These are phyloP conservation scores for Leccinum variicolor DNA, from an alignment of 768 basidiomycete genomes.

Conservation along the genomic window DNA sequence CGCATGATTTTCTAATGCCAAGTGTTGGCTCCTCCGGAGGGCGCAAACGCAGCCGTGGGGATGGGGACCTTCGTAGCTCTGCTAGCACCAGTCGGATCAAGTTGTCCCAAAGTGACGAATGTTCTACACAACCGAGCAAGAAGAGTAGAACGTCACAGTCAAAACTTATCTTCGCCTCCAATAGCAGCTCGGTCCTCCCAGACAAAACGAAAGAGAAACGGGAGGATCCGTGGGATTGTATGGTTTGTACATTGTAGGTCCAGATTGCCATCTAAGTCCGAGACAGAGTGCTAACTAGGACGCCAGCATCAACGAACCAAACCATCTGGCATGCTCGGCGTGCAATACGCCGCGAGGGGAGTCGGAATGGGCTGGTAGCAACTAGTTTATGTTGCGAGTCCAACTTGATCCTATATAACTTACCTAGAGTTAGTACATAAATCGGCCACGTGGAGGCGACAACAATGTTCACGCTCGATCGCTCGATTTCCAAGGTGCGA, in stretches of 20 bases:
- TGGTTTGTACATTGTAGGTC: conserved; percentile 63
- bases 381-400: background rate
- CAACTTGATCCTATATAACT: no score
- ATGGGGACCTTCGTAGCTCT: background rate
- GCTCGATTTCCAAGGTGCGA: background rate
- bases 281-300: conserved; percentile 2
- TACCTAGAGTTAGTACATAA: no score
- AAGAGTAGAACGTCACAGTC: conserved; percentile 18
- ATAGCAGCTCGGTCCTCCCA: background rate
- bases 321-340: conserved; percentile 58
- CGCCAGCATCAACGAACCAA: conserved; percentile 48
- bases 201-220: conserved; percentile 36
- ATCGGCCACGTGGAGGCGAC: no score
- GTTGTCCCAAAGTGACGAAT: background rate
- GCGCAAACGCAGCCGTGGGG: background rate
- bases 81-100: background rate
- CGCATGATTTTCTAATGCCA: conserved; percentile 50
- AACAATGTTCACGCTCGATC: no score
- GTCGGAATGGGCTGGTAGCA: conserved; percentile 13
- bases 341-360: conserved; percentile 56
- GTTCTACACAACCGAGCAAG: conserved; percentile 12
- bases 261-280: background rate
- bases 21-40: background rate
- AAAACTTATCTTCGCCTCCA: conserved; percentile 7
- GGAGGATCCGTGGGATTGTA: conserved; percentile 46